Evolutionary conservation across 2,329 filamentous ascomycete genomes (phyloP).

Genomic region (Neofusicoccum sp.): DNA sequence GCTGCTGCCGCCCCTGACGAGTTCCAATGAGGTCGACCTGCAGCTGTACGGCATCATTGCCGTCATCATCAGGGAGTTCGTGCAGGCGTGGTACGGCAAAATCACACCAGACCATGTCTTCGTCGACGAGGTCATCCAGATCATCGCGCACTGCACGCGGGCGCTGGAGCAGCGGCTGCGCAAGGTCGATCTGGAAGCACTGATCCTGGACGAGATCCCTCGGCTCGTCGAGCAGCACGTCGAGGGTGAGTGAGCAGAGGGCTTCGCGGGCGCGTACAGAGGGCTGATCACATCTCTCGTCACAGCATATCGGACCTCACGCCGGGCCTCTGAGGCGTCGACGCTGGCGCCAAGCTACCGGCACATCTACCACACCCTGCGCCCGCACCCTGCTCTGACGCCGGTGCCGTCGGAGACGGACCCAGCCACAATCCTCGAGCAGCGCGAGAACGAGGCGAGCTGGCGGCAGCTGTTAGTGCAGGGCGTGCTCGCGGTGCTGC

Average conservation of each 20-base stretch:
- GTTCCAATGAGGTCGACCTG: slow-evolving; percentile 89
- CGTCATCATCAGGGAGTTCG: slow-evolving; percentile 85
- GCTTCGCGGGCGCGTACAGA: slow-evolving; percentile 29
- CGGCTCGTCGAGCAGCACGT: slow-evolving; percentile 80
- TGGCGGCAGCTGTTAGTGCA: slow-evolving; percentile 91
- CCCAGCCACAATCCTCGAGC: slow-evolving; percentile 57
- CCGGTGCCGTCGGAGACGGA: slow-evolving; percentile 68
- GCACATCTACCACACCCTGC: slow-evolving; percentile 80
- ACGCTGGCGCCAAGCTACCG: slow-evolving; percentile 65
- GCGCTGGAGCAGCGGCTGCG: slow-evolving; percentile 84
- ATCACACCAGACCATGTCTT: slow-evolving; percentile 91
- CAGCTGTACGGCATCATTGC: slow-evolving; percentile 92
- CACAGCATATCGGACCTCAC: slow-evolving; percentile 73
- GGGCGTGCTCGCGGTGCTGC: slow-evolving; percentile 76
- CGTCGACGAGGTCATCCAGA: slow-evolving; percentile 82
- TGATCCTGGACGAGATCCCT: slow-evolving; percentile 87
- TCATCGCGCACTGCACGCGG: slow-evolving; percentile 89
- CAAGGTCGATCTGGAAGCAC: slow-evolving; percentile 77
- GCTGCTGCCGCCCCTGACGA: slow-evolving; percentile 86
- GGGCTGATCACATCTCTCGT: slow-evolving; percentile 10
- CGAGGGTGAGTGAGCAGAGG: slow-evolving; percentile 59
- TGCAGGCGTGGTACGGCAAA: slow-evolving; percentile 89
- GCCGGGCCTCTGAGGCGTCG: slow-evolving; percentile 58
- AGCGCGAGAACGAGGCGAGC: slow-evolving; percentile 74
- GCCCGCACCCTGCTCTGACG: slow-evolving; percentile 77